phyloP scores from a whole-genome alignment of 768 basidiomycete genomes.

The Mycena belliarum region DNA sequence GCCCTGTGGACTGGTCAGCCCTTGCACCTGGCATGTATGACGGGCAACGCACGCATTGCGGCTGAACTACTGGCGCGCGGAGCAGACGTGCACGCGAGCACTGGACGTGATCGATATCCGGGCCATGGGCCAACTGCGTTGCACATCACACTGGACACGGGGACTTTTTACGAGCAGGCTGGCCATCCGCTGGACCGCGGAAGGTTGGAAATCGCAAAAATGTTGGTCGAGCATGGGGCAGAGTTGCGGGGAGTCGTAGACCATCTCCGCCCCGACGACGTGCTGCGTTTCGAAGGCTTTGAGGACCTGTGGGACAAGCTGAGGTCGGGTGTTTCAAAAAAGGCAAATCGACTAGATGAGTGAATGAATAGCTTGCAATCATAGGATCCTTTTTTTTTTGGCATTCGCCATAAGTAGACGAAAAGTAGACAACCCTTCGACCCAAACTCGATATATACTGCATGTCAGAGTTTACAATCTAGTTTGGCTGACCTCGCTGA shows the following conservation, averaged over 20 bases:
- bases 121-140: slow-evolving; percentile 12
- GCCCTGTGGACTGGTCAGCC: background rate
- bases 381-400: too few species aligned
- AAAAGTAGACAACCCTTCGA: too few species aligned
- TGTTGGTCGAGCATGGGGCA: slow-evolving; percentile 2
- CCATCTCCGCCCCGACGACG: slow-evolving; percentile 2
- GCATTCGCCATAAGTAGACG: too few species aligned
- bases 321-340: slow-evolving; percentile 5
- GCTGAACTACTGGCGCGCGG: slow-evolving; percentile 4
- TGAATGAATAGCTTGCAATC: too few species aligned
- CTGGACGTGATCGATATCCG: background rate
- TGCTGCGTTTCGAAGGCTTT: slow-evolving; percentile 11
- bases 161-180: background rate
- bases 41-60: background rate
- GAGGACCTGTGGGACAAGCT: slow-evolving; percentile 17
- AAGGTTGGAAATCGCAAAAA: slow-evolving; percentile 2
- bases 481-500: background rate
- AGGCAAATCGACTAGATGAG: too few species aligned
- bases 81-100: slow-evolving; percentile 5
- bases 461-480: too few species aligned
- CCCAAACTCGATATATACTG: too few species aligned
- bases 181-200: background rate
- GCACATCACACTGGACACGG: slow-evolving; percentile 12
- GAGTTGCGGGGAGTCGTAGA: slow-evolving; percentile 2
- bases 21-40: slow-evolving; percentile 8